Percentiles rank a stretch among this genome's conserved stretches.
Conservation (phyloP, 495 filamentous ascomycete genomes). For the Podospora fimiseda region DNA sequence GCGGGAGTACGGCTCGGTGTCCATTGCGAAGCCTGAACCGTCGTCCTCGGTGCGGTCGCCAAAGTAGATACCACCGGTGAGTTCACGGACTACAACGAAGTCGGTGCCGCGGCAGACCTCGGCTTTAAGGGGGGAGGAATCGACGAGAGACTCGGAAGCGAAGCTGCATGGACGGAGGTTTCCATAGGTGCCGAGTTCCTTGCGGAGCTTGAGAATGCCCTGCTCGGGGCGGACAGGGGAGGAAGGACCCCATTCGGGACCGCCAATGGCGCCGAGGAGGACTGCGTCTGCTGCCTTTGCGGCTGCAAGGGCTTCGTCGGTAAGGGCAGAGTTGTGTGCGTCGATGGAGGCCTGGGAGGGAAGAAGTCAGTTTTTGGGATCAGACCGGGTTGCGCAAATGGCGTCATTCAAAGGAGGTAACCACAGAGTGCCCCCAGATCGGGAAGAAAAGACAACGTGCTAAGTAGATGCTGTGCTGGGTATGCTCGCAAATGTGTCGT, state of each 20-base stretch:
- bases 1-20: slow-evolving; percentile 86
- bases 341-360: slow-evolving; percentile 77
- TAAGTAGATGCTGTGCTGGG: too few species aligned
- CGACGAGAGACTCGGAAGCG: slow-evolving; percentile 80
- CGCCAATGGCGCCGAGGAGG: slow-evolving; percentile 90
- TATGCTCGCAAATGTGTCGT: too few species aligned
- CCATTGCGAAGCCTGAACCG: slow-evolving; percentile 68
- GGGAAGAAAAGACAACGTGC: neutral
- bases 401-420: too few species aligned
- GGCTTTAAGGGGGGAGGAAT: slow-evolving; percentile 82
- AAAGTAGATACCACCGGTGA: slow-evolving; percentile 97
- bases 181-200: slow-evolving; percentile 89
- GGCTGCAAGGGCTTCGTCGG: slow-evolving; percentile 75
- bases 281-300: slow-evolving; percentile 90
- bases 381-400: too few species aligned
- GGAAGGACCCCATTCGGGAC: slow-evolving; percentile 86
- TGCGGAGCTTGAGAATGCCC: slow-evolving; percentile 87
- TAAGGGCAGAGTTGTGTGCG: slow-evolving; percentile 67
- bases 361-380: neutral
- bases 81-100: slow-evolving; percentile 91
- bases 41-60: slow-evolving; percentile 72
- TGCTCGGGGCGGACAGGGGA: slow-evolving; percentile 87
- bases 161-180: slow-evolving; percentile 98
- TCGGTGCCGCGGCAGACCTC: slow-evolving; percentile 80
- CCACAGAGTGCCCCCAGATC: too few species aligned